Percentiles rank a stretch among this genome's conserved stretches.
Conservation (phyloP, 169 alveolate genomes). For the Plasmodium coatneyi region DNA sequence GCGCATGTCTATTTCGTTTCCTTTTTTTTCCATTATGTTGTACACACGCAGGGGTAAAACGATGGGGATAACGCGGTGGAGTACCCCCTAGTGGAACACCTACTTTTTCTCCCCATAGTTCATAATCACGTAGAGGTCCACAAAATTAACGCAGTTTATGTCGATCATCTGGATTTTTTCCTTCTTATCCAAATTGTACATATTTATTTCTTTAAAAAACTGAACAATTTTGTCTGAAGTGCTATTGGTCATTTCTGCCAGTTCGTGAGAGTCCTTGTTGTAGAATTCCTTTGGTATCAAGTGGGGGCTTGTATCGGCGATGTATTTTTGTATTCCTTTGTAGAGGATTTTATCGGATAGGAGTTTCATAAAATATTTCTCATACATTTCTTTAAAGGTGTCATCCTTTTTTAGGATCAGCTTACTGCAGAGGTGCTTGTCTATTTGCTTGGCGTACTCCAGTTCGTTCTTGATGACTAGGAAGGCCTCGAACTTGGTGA, state of each 20-base stretch:
- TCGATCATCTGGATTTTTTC: conserved; percentile 72
- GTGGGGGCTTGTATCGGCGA: conserved; percentile 55
- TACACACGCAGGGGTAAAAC: not conserved
- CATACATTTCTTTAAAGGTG: conserved; percentile 38
- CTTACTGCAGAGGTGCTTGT: conserved; percentile 55
- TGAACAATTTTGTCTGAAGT: conserved; percentile 36
- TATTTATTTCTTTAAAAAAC: conserved; percentile 47
- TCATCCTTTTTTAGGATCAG: conserved; percentile 11
- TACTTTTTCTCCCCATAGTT: conserved; percentile 72
- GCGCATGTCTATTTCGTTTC: not conserved
- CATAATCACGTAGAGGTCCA: conserved; percentile 70
- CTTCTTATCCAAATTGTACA: conserved; percentile 50
- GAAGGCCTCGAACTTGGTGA: conserved; percentile 69
- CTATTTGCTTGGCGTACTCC: conserved; percentile 44
- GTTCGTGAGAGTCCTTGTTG: conserved; percentile 11
- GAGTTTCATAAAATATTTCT: conserved; percentile 52
- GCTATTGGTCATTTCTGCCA: not conserved
- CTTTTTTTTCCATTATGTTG: not conserved
- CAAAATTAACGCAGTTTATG: conserved; percentile 48
- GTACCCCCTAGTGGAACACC: not conserved
- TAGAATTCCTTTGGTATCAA: conserved; percentile 31
- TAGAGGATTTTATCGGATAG: conserved; percentile 55
- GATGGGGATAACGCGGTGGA: not conserved
- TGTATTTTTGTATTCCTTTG: conserved; percentile 54
- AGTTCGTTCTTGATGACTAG: conserved; percentile 67